These are phyloP conservation scores for Dactylis glomerata DNA, from an alignment of 176 grass and related monocot genomes.

Conservation along the genomic window DNA sequence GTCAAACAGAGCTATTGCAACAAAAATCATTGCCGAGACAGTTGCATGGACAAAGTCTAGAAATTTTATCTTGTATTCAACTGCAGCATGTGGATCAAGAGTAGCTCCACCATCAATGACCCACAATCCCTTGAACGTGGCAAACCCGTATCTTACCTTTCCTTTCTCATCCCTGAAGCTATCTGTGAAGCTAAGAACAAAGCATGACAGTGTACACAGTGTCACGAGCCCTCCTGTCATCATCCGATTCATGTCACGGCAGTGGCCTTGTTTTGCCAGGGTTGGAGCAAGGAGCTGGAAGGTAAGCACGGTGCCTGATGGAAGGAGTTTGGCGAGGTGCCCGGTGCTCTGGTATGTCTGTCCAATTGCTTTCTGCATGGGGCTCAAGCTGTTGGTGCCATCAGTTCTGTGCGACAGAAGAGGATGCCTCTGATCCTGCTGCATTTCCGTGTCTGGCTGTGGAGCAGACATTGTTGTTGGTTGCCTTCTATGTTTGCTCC, in stretches of 20 bases:
- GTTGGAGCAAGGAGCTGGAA: slow-evolving; percentile 67
- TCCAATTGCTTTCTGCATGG: slow-evolving; percentile 48
- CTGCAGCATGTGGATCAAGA: slow-evolving; percentile 43
- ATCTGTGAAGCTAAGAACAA: slow-evolving; percentile 69
- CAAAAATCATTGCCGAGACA: slow-evolving; percentile 56
- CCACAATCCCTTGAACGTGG: slow-evolving; percentile 56
- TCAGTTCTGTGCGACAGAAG: slow-evolving; percentile 42
- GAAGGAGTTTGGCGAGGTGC: slow-evolving; percentile 72
- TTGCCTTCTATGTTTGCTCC: not conserved
- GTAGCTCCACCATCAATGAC: slow-evolving; percentile 51
- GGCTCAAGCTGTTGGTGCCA: slow-evolving; percentile 13
- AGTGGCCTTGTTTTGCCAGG: slow-evolving; percentile 48
- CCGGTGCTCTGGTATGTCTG: slow-evolving; percentile 60
- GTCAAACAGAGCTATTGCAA: slow-evolving; percentile 50
- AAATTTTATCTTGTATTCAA: slow-evolving; percentile 48
- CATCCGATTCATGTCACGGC: slow-evolving; percentile 26
- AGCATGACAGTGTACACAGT: slow-evolving; percentile 60
- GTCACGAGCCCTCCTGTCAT: slow-evolving; percentile 53
- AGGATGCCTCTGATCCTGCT: slow-evolving; percentile 39
- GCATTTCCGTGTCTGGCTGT: slow-evolving; percentile 21
- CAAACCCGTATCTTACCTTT: slow-evolving; percentile 54
- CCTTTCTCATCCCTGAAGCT: slow-evolving; percentile 66
- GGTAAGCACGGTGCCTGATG: slow-evolving; percentile 60
- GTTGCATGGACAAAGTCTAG: slow-evolving; percentile 68
- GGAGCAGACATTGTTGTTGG: slow-evolving; percentile 16